These are phyloP conservation scores for Austroboletus niveus DNA, from an alignment of 1,284 basidiomycete genomes.

Conservation along the genomic window DNA sequence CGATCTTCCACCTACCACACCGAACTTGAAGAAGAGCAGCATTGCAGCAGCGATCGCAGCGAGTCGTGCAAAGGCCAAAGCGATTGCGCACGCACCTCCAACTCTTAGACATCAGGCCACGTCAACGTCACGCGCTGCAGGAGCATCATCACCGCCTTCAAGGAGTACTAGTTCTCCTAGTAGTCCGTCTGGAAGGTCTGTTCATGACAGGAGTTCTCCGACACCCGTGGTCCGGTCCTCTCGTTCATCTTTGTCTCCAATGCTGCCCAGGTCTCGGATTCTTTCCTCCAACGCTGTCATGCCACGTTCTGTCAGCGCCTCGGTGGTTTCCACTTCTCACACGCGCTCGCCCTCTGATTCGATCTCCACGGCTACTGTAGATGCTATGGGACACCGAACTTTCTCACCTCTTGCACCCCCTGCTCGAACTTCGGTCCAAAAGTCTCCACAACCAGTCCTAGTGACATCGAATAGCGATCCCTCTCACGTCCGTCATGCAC, in stretches of 20 bases:
- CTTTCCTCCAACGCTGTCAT: slow-evolving; percentile 37
- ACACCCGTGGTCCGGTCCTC: slow-evolving; percentile 40
- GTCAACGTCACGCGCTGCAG: slow-evolving; percentile 51
- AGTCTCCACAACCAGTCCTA: slow-evolving; percentile 45
- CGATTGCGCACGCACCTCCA: slow-evolving; percentile 77
- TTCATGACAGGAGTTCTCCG: slow-evolving; percentile 38
- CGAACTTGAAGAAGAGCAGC: slow-evolving; percentile 69
- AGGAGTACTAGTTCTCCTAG: slow-evolving; percentile 44
- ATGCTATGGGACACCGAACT: slow-evolving; percentile 43
- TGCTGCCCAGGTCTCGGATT: slow-evolving; percentile 47
- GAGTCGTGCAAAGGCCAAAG: slow-evolving; percentile 78
- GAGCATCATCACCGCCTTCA: slow-evolving; percentile 43
- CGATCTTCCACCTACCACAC: slow-evolving; percentile 43
- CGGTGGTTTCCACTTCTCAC: slow-evolving; percentile 35
- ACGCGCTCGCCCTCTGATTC: slow-evolving; percentile 46
- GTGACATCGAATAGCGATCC: slow-evolving; percentile 44
- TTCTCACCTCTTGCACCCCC: slow-evolving; percentile 50
- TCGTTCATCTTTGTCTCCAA: slow-evolving; percentile 40
- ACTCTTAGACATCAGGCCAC: slow-evolving; percentile 76
- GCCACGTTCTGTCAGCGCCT: slow-evolving; percentile 40
- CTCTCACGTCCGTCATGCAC: slow-evolving; percentile 35
- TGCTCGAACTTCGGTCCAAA: slow-evolving; percentile 39
- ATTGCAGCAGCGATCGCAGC: slow-evolving; percentile 81
- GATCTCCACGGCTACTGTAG: slow-evolving; percentile 41
- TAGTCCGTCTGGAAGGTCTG: slow-evolving; percentile 33